phyloP scores from a whole-genome alignment of 2,329 filamentous ascomycete genomes.

The Ascochyta viciae-villosae region DNA sequence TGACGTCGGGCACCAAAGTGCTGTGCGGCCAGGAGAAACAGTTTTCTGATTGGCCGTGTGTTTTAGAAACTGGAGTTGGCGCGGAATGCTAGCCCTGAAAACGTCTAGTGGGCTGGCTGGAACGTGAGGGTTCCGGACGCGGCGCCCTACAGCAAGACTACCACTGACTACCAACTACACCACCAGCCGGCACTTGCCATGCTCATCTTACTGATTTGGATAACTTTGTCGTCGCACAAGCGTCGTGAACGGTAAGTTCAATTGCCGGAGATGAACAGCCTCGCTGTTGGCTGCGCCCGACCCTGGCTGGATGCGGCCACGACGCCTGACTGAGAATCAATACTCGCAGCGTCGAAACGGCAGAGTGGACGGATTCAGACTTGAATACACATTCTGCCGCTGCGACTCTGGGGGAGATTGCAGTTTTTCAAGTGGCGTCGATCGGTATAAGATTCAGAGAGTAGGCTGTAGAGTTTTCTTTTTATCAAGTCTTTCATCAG shows the following conservation, averaged over 20 bases:
- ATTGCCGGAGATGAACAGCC: constrained; percentile 7
- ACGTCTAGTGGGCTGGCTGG: constrained; percentile 2
- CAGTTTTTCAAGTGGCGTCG: background rate
- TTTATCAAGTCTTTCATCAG: background rate
- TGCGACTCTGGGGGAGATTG: background rate
- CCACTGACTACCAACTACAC: background rate
- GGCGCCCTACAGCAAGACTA: constrained; percentile 1
- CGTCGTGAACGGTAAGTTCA: constrained; percentile 4
- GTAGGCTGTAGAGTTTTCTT: background rate
- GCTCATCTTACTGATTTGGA: constrained; percentile 8
- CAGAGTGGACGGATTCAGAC: background rate
- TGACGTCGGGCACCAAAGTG: constrained; percentile 15
- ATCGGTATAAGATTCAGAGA: background rate
- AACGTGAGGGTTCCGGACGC: constrained; percentile 11
- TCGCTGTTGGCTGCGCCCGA: background rate
- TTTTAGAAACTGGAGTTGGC: background rate
- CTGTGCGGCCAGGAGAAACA: background rate
- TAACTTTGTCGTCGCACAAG: background rate
- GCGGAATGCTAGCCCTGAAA: constrained; percentile 2
- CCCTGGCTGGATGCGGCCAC: constrained; percentile 4
- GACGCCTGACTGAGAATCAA: background rate
- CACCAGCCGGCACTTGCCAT: constrained; percentile 4
- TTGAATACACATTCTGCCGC: background rate
- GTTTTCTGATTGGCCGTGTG: constrained; percentile 1
- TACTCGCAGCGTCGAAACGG: background rate